Conservation (phyloP, 495 filamentous ascomycete species). For the Aspergillus indologenus region DNA sequence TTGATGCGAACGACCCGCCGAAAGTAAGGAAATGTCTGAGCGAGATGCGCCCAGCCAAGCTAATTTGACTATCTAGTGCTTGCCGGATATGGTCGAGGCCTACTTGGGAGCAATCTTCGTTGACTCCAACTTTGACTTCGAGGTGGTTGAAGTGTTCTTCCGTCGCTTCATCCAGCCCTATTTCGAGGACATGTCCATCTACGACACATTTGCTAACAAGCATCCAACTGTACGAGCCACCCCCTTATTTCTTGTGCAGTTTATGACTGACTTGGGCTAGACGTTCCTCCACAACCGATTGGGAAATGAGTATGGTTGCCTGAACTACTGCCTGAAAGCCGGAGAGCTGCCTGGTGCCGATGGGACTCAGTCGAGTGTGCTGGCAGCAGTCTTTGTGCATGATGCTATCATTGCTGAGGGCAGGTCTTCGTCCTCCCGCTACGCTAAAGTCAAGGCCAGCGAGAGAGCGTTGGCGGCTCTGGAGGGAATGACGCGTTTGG, state of each 20-base stretch:
- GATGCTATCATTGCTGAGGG: constrained; percentile 60
- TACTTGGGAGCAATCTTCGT: constrained; percentile 91
- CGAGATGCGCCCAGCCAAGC: background rate
- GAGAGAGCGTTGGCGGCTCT: constrained; percentile 60
- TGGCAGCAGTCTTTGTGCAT: constrained; percentile 79
- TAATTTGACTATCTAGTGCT: constrained; percentile 46
- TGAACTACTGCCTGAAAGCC: constrained; percentile 53
- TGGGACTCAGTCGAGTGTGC: constrained; percentile 46
- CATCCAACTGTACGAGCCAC: constrained; percentile 63
- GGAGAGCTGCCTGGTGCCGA: constrained; percentile 45
- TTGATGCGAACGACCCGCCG: constrained; percentile 63
- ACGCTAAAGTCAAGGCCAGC: constrained; percentile 72
- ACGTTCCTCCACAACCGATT: constrained; percentile 54
- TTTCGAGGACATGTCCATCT: constrained; percentile 85
- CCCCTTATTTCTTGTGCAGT: constrained; percentile 25
- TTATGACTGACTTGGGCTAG: constrained; percentile 30
- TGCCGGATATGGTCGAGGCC: constrained; percentile 86
- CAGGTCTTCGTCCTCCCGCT: constrained; percentile 57
- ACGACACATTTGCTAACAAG: constrained; percentile 84
- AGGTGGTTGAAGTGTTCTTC: constrained; percentile 74
- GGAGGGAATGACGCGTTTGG: constrained; percentile 50
- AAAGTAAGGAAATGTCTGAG: constrained; percentile 46
- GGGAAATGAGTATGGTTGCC: constrained; percentile 50
- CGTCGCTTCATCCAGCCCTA: constrained; percentile 64
- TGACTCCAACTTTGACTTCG: constrained; percentile 80